phyloP scores from a whole-genome alignment of 2,329 filamentous ascomycete genomes.

The Aulographum hederae region DNA sequence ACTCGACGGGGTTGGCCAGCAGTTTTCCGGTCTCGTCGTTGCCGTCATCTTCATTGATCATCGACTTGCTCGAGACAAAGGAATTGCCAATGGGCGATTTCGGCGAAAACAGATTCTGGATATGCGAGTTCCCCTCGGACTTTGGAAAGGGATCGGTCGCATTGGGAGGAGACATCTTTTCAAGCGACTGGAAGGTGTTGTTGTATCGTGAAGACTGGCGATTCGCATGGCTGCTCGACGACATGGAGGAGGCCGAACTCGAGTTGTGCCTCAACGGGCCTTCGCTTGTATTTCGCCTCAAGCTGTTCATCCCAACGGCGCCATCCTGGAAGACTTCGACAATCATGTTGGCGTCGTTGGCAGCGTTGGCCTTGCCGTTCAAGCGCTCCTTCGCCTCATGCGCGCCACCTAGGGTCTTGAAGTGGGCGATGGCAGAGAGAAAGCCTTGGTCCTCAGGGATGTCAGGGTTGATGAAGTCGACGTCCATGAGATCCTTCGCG shows the following conservation, averaged over 20 bases:
- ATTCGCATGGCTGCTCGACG: constrained; percentile 24
- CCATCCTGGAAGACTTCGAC: constrained; percentile 33
- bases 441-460: constrained; percentile 37
- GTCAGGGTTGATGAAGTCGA: constrained; percentile 36
- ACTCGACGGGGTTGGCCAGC: constrained; percentile 54
- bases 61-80: constrained; percentile 46
- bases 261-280: constrained; percentile 22
- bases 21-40: constrained; percentile 56
- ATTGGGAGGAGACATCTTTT: constrained; percentile 43
- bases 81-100: constrained; percentile 53
- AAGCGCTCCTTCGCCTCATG: constrained; percentile 40
- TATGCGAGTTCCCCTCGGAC: constrained; percentile 33
- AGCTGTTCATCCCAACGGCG: constrained; percentile 19
- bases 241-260: constrained; percentile 23
- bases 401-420: constrained; percentile 36
- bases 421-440: constrained; percentile 38
- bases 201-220: constrained; percentile 43
- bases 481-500: constrained; percentile 41
- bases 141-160: constrained; percentile 39
- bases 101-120: constrained; percentile 50
- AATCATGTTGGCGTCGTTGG: constrained; percentile 39
- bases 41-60: constrained; percentile 51
- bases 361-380: constrained; percentile 42
- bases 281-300: constrained; percentile 37
- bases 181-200: constrained; percentile 40